A percentile compares a stretch with the other conserved stretches of the same genome.
Conservation (phyloP, 2,329 filamentous ascomycete genomes). For the Ophiostoma novo-ulmi region DNA sequence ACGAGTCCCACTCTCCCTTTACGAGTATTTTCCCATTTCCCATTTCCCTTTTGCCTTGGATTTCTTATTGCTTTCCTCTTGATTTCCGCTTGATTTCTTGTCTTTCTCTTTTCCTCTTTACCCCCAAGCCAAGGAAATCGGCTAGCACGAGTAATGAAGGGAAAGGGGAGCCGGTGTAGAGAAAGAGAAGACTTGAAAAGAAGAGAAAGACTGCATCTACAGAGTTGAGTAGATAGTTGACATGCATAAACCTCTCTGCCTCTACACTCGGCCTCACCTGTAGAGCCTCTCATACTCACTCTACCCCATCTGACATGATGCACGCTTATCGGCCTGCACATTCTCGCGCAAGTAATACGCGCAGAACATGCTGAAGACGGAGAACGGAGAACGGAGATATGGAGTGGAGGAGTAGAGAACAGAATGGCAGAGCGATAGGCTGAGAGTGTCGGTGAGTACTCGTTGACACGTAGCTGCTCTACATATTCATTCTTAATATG, state of each 20-base stretch:
- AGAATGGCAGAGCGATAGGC: not conserved
- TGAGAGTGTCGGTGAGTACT: constrained; percentile 3
- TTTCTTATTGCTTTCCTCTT: not conserved
- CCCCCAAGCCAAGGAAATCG: not conserved
- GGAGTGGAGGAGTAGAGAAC: not conserved
- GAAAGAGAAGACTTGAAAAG: not conserved
- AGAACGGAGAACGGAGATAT: not conserved
- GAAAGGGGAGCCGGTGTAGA: not conserved
- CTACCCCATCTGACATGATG: constrained; percentile 5
- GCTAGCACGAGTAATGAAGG: not conserved
- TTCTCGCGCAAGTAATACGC: constrained; percentile 13
- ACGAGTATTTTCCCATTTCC: no score
- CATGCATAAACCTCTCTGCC: no score
- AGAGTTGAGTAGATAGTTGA: no score
- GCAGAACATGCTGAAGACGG: no score
- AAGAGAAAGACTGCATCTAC: not conserved
- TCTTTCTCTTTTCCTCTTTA: not conserved
- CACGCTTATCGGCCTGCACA: not conserved
- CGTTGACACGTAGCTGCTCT: not conserved
- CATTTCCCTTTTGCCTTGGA: not conserved
- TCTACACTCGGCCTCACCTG: not conserved
- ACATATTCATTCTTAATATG: not conserved
- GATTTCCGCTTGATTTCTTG: not conserved
- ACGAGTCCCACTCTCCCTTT: not conserved
- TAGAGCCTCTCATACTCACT: not conserved